A percentile compares a stretch with the other conserved stretches of the same genome.
phyloP scores from a whole-genome alignment of 495 filamentous ascomycete genomes.

The Hypoxylon rickii region DNA sequence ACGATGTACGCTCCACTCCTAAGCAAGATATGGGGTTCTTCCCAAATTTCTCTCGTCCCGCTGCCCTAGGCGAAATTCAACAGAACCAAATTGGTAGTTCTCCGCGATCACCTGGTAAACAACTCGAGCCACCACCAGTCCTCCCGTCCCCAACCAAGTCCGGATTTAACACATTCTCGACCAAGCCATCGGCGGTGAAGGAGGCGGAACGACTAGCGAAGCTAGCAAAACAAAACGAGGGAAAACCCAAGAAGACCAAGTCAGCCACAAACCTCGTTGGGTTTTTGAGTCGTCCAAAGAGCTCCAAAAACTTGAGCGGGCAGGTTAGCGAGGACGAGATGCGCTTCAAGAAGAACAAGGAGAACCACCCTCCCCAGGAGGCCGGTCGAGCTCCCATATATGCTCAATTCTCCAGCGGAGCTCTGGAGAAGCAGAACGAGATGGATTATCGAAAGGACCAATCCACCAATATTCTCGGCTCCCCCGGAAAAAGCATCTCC shows the following conservation, averaged over 20 bases:
- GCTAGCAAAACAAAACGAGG: conserved; percentile 46
- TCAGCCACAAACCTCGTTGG: conserved; percentile 77
- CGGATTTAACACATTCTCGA: conserved; percentile 67
- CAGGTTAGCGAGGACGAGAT: conserved; percentile 43
- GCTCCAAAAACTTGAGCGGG: conserved; percentile 58
- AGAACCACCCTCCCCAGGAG: conserved; percentile 64
- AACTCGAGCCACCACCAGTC: conserved; percentile 34
- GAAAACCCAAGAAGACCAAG: conserved; percentile 80
- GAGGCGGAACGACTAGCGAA: conserved; percentile 60
- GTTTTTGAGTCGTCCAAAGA: conserved; percentile 64
- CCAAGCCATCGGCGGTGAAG: conserved; percentile 61
- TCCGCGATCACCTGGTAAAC: conserved; percentile 45
- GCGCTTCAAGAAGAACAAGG: conserved; percentile 68
- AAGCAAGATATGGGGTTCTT: conserved; percentile 32
- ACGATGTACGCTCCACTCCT: conserved; percentile 21
- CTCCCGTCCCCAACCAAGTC: conserved; percentile 62
- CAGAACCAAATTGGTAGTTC: conserved; percentile 51
- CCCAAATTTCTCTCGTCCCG: conserved; percentile 37
- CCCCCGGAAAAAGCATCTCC: conserved; percentile 12
- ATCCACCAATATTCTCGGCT: background rate
- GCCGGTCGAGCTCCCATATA: conserved; percentile 72
- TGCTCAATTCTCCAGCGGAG: conserved; percentile 65
- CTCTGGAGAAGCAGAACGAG: conserved; percentile 32
- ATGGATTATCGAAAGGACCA: conserved; percentile 5
- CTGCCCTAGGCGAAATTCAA: conserved; percentile 55